These are phyloP conservation scores for Pseudopyricularia cyperi DNA, from an alignment of 2,329 filamentous ascomycete genomes.

Conservation along the genomic window DNA sequence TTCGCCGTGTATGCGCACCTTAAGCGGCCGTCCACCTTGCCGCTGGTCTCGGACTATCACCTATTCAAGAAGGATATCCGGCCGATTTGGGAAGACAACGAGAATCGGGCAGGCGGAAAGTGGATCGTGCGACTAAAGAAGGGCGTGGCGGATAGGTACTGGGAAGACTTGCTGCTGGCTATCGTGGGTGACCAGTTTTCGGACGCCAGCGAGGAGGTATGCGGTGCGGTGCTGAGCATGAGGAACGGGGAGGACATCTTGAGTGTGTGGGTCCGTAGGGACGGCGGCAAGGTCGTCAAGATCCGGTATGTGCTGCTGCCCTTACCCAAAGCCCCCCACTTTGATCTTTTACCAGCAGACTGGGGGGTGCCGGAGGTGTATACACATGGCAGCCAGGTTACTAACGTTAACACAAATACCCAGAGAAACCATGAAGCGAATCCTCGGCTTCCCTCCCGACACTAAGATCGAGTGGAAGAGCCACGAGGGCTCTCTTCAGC, in stretches of 20 bases:
- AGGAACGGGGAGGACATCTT: conserved; percentile 93
- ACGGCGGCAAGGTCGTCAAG: conserved; percentile 87
- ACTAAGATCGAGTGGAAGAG: conserved; percentile 92
- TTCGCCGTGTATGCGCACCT: conserved; percentile 82
- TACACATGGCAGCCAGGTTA: no score
- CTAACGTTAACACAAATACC: conserved; percentile 1
- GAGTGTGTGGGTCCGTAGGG: conserved; percentile 93
- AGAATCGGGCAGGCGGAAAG: conserved; percentile 92
- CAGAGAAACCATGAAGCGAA: conserved; percentile 87
- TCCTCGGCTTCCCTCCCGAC: conserved; percentile 73
- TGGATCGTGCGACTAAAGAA: conserved; percentile 97
- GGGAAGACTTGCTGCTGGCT: conserved; percentile 85
- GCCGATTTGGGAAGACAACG: conserved; percentile 96
- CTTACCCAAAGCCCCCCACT: not conserved
- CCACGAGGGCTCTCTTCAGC: conserved; percentile 90
- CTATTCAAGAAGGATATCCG: conserved; percentile 94
- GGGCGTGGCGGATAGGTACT: conserved; percentile 90
- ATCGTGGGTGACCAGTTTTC: conserved; percentile 90
- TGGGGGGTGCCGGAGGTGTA: no score
- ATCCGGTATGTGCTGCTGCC: conserved; percentile 55
- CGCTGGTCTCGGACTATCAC: conserved; percentile 92
- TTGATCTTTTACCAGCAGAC: not conserved
- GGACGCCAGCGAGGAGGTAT: conserved; percentile 87
- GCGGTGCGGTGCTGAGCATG: conserved; percentile 86
- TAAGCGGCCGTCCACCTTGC: conserved; percentile 75